These are phyloP conservation scores for Fusarium falciforme DNA, from an alignment of 2,329 filamentous ascomycete genomes.

Conservation along the genomic window DNA sequence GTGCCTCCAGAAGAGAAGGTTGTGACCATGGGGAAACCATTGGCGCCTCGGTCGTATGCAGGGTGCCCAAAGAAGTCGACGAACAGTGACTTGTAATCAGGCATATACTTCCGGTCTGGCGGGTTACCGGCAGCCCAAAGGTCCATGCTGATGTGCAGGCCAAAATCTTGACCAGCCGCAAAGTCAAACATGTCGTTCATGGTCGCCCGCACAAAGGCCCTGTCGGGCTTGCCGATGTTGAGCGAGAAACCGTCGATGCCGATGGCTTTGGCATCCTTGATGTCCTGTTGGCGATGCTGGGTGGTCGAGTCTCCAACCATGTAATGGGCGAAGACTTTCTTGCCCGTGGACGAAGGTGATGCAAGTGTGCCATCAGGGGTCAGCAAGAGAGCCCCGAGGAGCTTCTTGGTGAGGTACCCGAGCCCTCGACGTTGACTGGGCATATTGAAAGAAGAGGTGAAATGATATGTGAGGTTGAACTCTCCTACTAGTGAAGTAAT, in stretches of 20 bases:
- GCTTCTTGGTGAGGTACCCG: background rate
- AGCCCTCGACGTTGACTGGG: background rate
- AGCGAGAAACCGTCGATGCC: background rate
- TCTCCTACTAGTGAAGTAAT: background rate
- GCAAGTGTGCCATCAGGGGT: background rate
- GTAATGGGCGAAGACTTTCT: background rate
- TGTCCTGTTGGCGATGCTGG: background rate
- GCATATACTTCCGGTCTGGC: background rate
- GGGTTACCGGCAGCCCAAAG: background rate
- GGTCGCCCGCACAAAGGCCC: background rate
- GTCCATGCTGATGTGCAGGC: background rate
- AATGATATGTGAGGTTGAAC: background rate
- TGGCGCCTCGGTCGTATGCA: background rate
- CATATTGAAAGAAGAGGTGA: background rate
- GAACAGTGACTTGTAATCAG: background rate
- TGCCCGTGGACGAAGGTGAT: background rate
- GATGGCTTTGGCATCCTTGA: background rate
- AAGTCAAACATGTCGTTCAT: slow-evolving; percentile 3
- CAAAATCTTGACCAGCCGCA: background rate
- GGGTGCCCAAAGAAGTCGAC: background rate
- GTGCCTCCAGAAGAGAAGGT: background rate
- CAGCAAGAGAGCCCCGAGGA: background rate
- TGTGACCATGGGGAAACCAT: background rate
- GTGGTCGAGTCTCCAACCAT: background rate
- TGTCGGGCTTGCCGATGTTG: background rate